Evolutionary conservation across 2,329 filamentous ascomycete genomes (phyloP).

Genomic region (Neofusicoccum laricinum): DNA sequence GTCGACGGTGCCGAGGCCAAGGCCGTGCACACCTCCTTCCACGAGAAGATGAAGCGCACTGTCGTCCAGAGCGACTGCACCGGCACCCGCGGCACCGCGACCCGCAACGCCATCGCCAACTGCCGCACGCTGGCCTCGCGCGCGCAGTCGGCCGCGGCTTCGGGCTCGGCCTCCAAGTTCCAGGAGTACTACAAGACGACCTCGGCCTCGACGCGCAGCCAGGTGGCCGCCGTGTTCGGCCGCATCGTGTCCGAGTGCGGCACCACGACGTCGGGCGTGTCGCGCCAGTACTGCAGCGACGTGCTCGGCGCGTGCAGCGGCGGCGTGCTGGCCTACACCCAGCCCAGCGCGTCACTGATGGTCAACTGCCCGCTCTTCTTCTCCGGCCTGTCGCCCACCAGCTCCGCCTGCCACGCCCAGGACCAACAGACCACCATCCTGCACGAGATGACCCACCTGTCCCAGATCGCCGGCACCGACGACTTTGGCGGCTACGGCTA

Average conservation of each 20-base stretch:
- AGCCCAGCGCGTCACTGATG: slow-evolving; percentile 54
- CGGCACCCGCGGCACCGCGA: slow-evolving; percentile 43
- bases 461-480: slow-evolving; percentile 56
- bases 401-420: slow-evolving; percentile 58
- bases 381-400: slow-evolving; percentile 49
- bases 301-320: slow-evolving; percentile 50
- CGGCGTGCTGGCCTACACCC: slow-evolving; percentile 62
- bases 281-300: slow-evolving; percentile 58
- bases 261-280: slow-evolving; percentile 47
- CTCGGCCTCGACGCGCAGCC: slow-evolving; percentile 29
- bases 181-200: slow-evolving; percentile 64
- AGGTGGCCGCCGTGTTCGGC: slow-evolving; percentile 51
- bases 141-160: slow-evolving; percentile 52
- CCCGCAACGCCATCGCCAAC: slow-evolving; percentile 53
- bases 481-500: slow-evolving; percentile 55
- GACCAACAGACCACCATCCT: slow-evolving; percentile 64
- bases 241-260: slow-evolving; percentile 56
- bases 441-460: slow-evolving; percentile 65
- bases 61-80: slow-evolving; percentile 53
- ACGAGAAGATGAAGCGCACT: slow-evolving; percentile 36
- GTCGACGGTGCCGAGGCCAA: slow-evolving; percentile 57
- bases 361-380: slow-evolving; percentile 64
- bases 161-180: slow-evolving; percentile 46
- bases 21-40: slow-evolving; percentile 48
- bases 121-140: slow-evolving; percentile 53